These are phyloP conservation scores for Fusarium sp. DNA, from an alignment of 2,329 filamentous ascomycete genomes.

Conservation along the genomic window DNA sequence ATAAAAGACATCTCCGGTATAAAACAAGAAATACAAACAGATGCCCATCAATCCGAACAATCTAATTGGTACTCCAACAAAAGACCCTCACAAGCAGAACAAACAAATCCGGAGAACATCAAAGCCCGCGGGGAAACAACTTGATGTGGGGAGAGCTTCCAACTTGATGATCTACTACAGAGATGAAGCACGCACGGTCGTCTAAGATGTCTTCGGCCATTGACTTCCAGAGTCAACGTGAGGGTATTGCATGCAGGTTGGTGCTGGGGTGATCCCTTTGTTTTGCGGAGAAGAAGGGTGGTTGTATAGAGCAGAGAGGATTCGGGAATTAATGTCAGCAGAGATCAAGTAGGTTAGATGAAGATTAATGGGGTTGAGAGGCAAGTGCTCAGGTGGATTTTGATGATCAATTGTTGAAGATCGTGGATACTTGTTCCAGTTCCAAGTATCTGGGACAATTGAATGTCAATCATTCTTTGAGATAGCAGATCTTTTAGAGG, in stretches of 20 bases:
- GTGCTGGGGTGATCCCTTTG: constrained; percentile 9
- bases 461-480: not conserved
- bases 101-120: constrained; percentile 1
- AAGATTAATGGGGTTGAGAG: not conserved
- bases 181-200: not conserved
- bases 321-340: constrained; percentile 21
- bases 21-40: not conserved
- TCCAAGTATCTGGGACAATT: not conserved
- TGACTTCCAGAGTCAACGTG: constrained; percentile 10
- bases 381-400: not conserved
- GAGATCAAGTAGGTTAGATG: not conserved
- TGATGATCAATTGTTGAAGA: constrained; percentile 3
- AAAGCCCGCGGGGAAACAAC: constrained; percentile 6
- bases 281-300: constrained; percentile 14
- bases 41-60: fast-evolving
- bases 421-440: not conserved
- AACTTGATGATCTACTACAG: not conserved
- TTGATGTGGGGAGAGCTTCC: constrained; percentile 10
- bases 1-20: constrained; percentile 5
- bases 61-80: not conserved
- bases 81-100: not conserved
- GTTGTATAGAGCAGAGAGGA: not conserved
- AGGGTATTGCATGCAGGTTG: constrained; percentile 8
- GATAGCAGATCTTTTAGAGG: not conserved
- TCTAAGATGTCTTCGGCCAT: constrained; percentile 13